Percentiles rank a stretch among this genome's conserved stretches.
These are phyloP conservation scores for Diplodia intermedia DNA, from an alignment of 2,329 filamentous ascomycete species.

Conservation along the genomic window DNA sequence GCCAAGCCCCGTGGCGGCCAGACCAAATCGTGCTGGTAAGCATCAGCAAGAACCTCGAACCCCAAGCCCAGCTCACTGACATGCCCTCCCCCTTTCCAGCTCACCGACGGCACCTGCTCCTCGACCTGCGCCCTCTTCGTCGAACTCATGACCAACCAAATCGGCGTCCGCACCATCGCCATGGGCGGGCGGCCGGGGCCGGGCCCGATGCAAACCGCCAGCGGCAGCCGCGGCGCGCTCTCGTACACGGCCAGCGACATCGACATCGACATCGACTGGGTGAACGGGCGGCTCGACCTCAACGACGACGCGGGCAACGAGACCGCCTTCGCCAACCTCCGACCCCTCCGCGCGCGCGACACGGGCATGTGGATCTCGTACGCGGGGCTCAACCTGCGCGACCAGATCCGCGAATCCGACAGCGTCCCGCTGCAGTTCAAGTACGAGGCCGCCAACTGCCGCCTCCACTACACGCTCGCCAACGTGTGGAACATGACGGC, in stretches of 20 bases:
- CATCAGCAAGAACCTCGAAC: too few relatives aligned
- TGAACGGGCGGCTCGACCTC: conserved; percentile 4
- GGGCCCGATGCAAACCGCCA: conserved; percentile 64
- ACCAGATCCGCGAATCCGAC: conserved; percentile 46
- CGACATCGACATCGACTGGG: conserved; percentile 41
- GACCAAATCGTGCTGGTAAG: conserved; percentile 41
- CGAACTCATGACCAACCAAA: conserved; percentile 57
- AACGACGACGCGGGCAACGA: conserved; percentile 33
- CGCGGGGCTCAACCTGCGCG: conserved; percentile 47
- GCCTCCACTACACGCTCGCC: conserved; percentile 48
- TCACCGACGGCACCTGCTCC: conserved; percentile 62
- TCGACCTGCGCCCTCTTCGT: conserved; percentile 64
- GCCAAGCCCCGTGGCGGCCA: conserved; percentile 42
- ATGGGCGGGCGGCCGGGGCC: conserved; percentile 63
- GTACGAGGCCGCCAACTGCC: conserved; percentile 50
- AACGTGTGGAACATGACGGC: conserved; percentile 48
- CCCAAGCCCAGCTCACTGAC: too few relatives aligned
- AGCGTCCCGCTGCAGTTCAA: conserved; percentile 47
- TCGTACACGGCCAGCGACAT: conserved; percentile 45
- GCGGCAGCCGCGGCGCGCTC: conserved; percentile 63
- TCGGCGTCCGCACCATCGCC: conserved; percentile 60
- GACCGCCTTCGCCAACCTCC: not conserved
- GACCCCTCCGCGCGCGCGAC: conserved; percentile 7
- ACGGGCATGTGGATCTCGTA: conserved; percentile 34
- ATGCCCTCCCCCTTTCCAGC: not conserved